Percentiles rank a stretch among this genome's conserved stretches.
These are phyloP conservation scores for Inonotus hispidus DNA, from an alignment of 1,284 basidiomycete genomes.

Conservation along the genomic window DNA sequence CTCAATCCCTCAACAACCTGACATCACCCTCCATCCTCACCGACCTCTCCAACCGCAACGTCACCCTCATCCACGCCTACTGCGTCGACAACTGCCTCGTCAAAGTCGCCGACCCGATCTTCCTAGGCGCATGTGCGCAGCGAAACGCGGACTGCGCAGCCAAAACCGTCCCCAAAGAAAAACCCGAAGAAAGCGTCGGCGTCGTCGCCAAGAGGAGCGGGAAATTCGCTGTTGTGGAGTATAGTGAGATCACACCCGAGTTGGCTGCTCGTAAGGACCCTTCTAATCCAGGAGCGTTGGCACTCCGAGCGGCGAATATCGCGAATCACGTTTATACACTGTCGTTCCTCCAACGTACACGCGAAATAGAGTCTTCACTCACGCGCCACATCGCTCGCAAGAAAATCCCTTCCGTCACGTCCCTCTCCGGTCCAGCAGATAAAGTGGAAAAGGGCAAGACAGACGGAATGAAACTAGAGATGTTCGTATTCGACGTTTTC, in stretches of 20 bases:
- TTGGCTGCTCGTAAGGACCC: constrained; percentile 77
- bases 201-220: constrained; percentile 83
- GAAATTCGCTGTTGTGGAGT: constrained; percentile 93
- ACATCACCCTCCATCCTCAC: constrained; percentile 70
- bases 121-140: constrained; percentile 89
- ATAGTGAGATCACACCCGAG: constrained; percentile 90
- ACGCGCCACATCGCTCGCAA: constrained; percentile 98
- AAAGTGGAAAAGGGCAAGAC: constrained; percentile 77
- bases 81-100: constrained; percentile 99
- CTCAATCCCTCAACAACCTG: constrained; percentile 41
- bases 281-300: constrained; percentile 61
- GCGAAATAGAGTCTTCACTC: constrained; percentile 83
- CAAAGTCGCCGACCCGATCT: constrained; percentile 93
- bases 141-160: constrained; percentile 87
- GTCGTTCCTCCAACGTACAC: constrained; percentile 75
- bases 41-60: constrained; percentile 72
- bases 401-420: constrained; percentile 87
- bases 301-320: constrained; percentile 95
- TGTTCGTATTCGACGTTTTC: constrained; percentile 99
- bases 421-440: constrained; percentile 48
- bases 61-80: constrained; percentile 92
- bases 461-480: constrained; percentile 99
- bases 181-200: constrained; percentile 89
- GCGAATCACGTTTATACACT: constrained; percentile 98
- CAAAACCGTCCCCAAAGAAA: constrained; percentile 91